Evolutionary conservation across 176 grass and related monocot species (phyloP).

Genomic region (Phyllostachys edulis): DNA sequence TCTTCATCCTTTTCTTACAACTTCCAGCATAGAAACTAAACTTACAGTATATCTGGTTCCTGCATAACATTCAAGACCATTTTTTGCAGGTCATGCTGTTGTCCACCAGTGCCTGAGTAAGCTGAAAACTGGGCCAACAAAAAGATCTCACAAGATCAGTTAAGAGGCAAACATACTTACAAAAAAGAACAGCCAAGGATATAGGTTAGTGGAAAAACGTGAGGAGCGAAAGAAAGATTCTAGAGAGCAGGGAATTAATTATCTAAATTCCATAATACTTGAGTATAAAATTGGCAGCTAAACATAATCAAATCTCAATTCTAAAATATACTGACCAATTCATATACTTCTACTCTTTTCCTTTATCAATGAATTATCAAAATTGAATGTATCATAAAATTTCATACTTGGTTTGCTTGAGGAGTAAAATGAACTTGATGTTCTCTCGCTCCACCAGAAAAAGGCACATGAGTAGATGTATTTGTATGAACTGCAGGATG

Average conservation of each 20-base stretch:
- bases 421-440: conserved; percentile 49
- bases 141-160: conserved; percentile 28
- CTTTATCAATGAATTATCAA: not conserved
- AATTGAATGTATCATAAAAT: conserved; percentile 26
- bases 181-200: not conserved
- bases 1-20: conserved; percentile 19
- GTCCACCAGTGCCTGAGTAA: conserved; percentile 45
- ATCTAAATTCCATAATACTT: conserved; percentile 10
- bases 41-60: conserved; percentile 73
- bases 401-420: conserved; percentile 57
- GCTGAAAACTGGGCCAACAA: conserved; percentile 39
- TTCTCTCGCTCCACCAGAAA: conserved; percentile 46
- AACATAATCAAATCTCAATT: not conserved
- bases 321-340: conserved; percentile 7
- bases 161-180: not conserved
- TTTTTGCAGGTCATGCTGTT: conserved; percentile 34
- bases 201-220: conserved; percentile 9
- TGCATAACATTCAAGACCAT: conserved; percentile 58
- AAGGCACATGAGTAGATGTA: conserved; percentile 30
- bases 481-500: conserved; percentile 32
- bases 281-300: not conserved
- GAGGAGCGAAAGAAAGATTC: not conserved
- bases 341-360: not conserved
- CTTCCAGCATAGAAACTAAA: conserved; percentile 7
- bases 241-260: not conserved